Evolutionary conservation across 306 rosid species (phyloP), one percentile per base, ranked within the genome.

Genomic region (Cicer yamashitae): DNA sequence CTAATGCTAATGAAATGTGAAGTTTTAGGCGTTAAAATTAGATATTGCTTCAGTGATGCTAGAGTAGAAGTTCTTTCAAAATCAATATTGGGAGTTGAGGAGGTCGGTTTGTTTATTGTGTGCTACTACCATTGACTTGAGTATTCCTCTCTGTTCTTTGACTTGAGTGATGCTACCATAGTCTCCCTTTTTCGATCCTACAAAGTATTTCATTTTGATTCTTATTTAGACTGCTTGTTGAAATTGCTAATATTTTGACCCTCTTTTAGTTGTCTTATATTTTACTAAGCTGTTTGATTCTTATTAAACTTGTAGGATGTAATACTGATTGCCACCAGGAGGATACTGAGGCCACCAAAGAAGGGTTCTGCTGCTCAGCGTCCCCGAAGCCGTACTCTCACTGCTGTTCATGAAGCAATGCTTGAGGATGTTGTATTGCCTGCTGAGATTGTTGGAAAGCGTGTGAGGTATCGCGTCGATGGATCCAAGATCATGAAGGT

Each of bases 381-480:
- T 10, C 98, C 98, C 0, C 93, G 96, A 25, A 88, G 74, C 85
- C 90, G 98, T 0, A 93, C 98, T 1, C 90, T 93, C 8, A 93
- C 98, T n/a, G 76, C 98, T 79, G 96, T 93, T 44, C 98, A 93
- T 6, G 98, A 93, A 71, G 93, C 98, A 71, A 79, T 91, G 85
- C 70, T 93, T 22, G 97, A 93, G 78, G 98, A 93, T 78, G 62
- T 93, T 76, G 97, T 93, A 7, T 76, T 88, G 69, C 98, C 98
- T 62, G 97, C 98, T 14, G 97, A 93, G 77, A 93, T 91, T 87
- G 91, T 85, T 57, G 98, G 98, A n/a, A 93, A 93, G 87, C 93
- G 98, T 0, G 70, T 60, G 69, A 81, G 97, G 79, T 93, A 88
- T 43, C 15, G 87, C 13, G 15, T 91, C 12, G 98, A 93, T 78